Evolutionary conservation across 768 basidiomycete species (phyloP), one percentile per base, ranked within the genome.

Genomic region (Suillus cothurnatus): DNA sequence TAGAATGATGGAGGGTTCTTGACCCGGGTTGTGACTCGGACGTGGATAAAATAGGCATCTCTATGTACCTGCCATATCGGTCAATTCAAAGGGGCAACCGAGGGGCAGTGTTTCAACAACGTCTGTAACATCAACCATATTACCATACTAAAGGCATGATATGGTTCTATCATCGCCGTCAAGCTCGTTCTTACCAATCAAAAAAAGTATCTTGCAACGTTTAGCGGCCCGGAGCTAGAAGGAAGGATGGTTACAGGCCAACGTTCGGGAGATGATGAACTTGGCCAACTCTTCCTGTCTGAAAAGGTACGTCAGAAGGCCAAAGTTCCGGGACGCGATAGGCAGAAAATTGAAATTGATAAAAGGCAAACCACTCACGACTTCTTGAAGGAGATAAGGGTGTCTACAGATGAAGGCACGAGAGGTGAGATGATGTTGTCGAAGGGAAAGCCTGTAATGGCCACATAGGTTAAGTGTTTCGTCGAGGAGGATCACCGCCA

Each of bases 361-460:
- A 36, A 32, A 32, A 55, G 32, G 31, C 34, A 55, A 55, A 34
- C 32, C 53, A 34, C 53, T 21, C 53, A 34, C 12, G 6, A n/a
- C n/a, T n/a, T n/a, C n/a, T n/a, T n/a, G n/a, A 55, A 55, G 32
- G 53, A 55, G 53, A 55, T 55, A 55, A 55, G 53, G 53, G 31
- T 32, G 21, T 55, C 26, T 21, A 6, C 31, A 32, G 28, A 32
- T 32, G 53, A 53, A 53, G 19, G 53, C 53, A 32, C 31, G 21
- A 31, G 53, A 55, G 53, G 31, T 34, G 53, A 55, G 53, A 55
- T 34, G 32, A n/a, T 14, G 31, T 32, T 32, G 31, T 55, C 32
- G 21, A 55, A 21, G 31, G 53, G 53, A 55, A 32, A 55, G 32
- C 2, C 53, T n/a, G 21, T 6, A 55, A 32, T 14, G 31, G 53